Evolutionary conservation across 2,329 filamentous ascomycete species (phyloP).

Genomic region (Pseudocercospora crystallina): DNA sequence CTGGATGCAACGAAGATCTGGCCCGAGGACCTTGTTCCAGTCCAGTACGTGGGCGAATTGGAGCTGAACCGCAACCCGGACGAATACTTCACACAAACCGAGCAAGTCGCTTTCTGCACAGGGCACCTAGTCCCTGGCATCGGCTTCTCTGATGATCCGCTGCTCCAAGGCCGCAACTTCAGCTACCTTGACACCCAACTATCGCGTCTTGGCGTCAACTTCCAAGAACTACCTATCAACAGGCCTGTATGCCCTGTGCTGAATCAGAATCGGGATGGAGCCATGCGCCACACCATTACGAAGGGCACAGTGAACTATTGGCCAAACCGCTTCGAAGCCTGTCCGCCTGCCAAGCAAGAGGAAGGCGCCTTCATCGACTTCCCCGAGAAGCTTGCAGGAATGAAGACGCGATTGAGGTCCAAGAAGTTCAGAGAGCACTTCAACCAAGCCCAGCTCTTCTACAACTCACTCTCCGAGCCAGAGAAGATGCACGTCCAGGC

Average conservation of each 20-base stretch:
- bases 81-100: slow-evolving; percentile 78
- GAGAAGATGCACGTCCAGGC: slow-evolving; percentile 65
- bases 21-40: slow-evolving; percentile 73
- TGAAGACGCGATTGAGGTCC: slow-evolving; percentile 68
- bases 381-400: slow-evolving; percentile 63
- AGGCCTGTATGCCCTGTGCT: slow-evolving; percentile 45
- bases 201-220: slow-evolving; percentile 70
- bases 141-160: slow-evolving; percentile 73
- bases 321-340: slow-evolving; percentile 68
- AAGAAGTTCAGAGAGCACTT: slow-evolving; percentile 77
- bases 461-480: slow-evolving; percentile 68
- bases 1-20: slow-evolving; percentile 83
- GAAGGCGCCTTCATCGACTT: slow-evolving; percentile 71
- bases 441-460: slow-evolving; percentile 79
- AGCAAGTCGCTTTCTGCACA: slow-evolving; percentile 82
- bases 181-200: slow-evolving; percentile 68
- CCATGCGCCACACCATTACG: slow-evolving; percentile 69
- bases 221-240: slow-evolving; percentile 76
- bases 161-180: slow-evolving; percentile 72
- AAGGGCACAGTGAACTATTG: slow-evolving; percentile 76
- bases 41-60: slow-evolving; percentile 75
- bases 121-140: slow-evolving; percentile 76
- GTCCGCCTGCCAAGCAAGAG: slow-evolving; percentile 60
- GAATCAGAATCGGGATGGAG: slow-evolving; percentile 39
- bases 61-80: slow-evolving; percentile 78